Percentiles rank a stretch among this genome's conserved stretches.
These are phyloP conservation scores for Eutrema heterophyllum DNA, from an alignment of 345 rosid species.

Conservation along the genomic window DNA sequence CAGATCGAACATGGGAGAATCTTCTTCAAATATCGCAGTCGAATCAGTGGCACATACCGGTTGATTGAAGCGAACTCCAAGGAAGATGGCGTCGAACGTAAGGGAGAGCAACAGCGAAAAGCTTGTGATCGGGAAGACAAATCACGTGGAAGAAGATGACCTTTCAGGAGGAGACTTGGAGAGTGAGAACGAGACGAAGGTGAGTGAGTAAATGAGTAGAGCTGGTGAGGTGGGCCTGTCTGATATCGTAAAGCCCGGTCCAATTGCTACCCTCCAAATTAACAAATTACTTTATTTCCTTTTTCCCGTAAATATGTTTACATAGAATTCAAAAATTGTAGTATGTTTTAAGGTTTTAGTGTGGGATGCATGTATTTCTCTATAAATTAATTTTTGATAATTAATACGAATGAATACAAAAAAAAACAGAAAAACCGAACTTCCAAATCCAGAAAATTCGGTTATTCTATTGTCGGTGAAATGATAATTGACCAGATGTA, in stretches of 20 bases:
- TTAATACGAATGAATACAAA: too few relatives aligned
- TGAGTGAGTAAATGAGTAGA: constrained; percentile 4
- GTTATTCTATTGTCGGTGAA: too few relatives aligned
- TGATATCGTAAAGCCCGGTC: constrained; percentile 23
- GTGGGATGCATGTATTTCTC: too few relatives aligned
- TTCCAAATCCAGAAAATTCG: too few relatives aligned
- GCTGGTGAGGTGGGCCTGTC: constrained; percentile 27
- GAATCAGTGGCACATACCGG: not conserved
- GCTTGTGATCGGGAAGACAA: constrained; percentile 21
- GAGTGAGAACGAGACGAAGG: constrained; percentile 10
- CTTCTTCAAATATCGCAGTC: not conserved
- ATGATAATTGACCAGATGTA: too few relatives aligned
- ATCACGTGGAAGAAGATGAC: constrained; percentile 30
- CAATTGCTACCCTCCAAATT: not conserved
- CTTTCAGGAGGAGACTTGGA: constrained; percentile 24
- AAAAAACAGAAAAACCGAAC: too few relatives aligned
- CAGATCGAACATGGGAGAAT: constrained; percentile 25
- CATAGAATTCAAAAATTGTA: too few relatives aligned
- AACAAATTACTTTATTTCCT: too few relatives aligned
- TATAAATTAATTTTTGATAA: too few relatives aligned
- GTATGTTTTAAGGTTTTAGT: too few relatives aligned
- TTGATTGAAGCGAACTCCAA: constrained; percentile 14
- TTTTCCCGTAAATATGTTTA: too few relatives aligned
- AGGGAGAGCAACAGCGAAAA: constrained; percentile 12
- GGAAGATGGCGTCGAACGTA: constrained; percentile 9